Conservation (phyloP, 1,284 basidiomycete genomes). For the Apiotrichum gracile region DNA sequence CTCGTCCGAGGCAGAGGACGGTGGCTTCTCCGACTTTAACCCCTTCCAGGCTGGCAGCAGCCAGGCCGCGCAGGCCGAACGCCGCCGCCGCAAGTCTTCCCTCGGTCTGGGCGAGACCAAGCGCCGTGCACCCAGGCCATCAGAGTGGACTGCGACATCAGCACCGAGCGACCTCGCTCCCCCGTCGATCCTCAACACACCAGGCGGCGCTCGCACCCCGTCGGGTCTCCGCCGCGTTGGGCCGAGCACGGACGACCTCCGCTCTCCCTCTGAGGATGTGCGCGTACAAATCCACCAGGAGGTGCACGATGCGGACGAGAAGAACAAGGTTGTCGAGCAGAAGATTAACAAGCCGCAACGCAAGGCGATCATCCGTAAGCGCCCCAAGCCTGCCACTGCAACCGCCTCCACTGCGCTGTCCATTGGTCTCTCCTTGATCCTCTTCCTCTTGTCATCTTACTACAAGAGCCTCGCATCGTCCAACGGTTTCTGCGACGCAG, state of each 20-base stretch:
- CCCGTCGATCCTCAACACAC: not conserved
- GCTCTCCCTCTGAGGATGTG: slow-evolving; percentile 29
- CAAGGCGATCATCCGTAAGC: slow-evolving; percentile 12
- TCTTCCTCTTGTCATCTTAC: slow-evolving; percentile 48
- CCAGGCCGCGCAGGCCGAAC: slow-evolving; percentile 41
- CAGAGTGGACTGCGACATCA: slow-evolving; percentile 18
- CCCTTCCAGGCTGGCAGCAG: slow-evolving; percentile 53
- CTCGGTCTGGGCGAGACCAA: slow-evolving; percentile 12
- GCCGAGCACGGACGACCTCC: slow-evolving; percentile 33
- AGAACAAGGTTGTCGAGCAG: too few relatives aligned
- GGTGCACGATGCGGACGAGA: not conserved
- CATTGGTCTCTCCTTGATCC: slow-evolving; percentile 48
- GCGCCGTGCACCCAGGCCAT: slow-evolving; percentile 13
- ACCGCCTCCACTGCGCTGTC: slow-evolving; percentile 42
- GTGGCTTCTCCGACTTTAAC: slow-evolving; percentile 52
- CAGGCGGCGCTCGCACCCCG: slow-evolving; percentile 5
- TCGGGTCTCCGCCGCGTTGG: slow-evolving; percentile 28
- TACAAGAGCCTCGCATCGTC: slow-evolving; percentile 56
- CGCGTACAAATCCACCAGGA: slow-evolving; percentile 21
- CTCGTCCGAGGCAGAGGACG: slow-evolving; percentile 25
- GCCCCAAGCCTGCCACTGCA: slow-evolving; percentile 1
- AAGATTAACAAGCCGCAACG: not conserved
- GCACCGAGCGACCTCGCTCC: not conserved
- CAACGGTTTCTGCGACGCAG: slow-evolving; percentile 77
- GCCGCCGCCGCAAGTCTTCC: slow-evolving; percentile 37